Evolutionary conservation across 768 basidiomycete species (phyloP).

Genomic region (Gymnopilus dilepis): DNA sequence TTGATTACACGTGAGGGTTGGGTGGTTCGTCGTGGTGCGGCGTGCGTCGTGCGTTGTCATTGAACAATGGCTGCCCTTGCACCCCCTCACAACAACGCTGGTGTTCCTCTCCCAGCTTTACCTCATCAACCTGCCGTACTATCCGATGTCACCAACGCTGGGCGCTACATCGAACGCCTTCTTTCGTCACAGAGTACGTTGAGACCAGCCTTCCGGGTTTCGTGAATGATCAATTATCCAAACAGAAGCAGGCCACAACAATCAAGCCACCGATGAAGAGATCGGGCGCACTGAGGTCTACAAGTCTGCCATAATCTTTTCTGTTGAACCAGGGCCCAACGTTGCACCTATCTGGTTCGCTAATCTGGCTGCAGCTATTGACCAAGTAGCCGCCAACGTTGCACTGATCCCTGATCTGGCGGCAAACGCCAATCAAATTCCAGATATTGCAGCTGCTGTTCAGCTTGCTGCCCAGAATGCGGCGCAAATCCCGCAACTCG

Average conservation of each 20-base stretch:
- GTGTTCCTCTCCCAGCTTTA: neutral
- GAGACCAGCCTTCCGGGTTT: neutral
- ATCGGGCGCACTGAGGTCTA: neutral
- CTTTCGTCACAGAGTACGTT: neutral
- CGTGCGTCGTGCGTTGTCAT: no score
- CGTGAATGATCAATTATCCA: neutral
- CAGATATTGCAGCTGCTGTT: no score
- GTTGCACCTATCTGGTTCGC: neutral
- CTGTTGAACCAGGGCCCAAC: neutral
- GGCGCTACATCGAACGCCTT: neutral
- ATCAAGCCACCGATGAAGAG: neutral
- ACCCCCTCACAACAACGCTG: neutral
- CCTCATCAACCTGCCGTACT: neutral
- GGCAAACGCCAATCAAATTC: no score
- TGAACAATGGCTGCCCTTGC: no score
- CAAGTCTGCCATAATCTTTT: neutral
- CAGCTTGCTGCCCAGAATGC: no score
- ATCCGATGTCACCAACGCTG: neutral
- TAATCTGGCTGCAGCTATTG: neutral
- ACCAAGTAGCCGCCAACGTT: neutral
- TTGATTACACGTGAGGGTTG: no score
- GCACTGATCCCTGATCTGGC: neutral
- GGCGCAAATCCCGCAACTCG: no score
- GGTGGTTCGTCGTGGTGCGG: no score
- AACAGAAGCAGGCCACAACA: neutral